Percentiles rank a stretch among this genome's conserved stretches.
Evolutionary conservation across 2,329 filamentous ascomycete genomes (phyloP).

Genomic region (Colletotrichum tofieldiae): DNA sequence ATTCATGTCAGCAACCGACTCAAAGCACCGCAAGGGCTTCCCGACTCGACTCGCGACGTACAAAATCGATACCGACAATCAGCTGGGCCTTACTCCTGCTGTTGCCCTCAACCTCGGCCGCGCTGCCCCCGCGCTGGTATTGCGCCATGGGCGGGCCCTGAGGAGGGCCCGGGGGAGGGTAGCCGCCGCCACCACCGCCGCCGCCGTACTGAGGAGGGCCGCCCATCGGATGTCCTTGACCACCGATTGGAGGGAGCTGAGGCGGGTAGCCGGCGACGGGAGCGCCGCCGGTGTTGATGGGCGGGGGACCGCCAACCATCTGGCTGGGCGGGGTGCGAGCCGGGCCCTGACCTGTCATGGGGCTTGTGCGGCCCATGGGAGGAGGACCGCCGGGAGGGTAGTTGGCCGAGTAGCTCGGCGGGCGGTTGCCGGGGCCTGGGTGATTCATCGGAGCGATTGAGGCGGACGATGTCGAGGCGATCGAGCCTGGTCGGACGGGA

Average conservation of each 20-base stretch:
- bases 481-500: slow-evolving; percentile 55
- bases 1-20: slow-evolving; percentile 26
- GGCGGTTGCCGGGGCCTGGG: slow-evolving; percentile 71
- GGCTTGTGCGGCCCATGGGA: slow-evolving; percentile 69
- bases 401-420: slow-evolving; percentile 75
- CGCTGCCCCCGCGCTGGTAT: slow-evolving; percentile 61
- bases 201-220: slow-evolving; percentile 64
- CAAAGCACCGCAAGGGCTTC: slow-evolving; percentile 2
- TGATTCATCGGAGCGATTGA: slow-evolving; percentile 74
- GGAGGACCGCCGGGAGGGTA: slow-evolving; percentile 64
- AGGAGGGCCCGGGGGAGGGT: slow-evolving; percentile 57
- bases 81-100: slow-evolving; percentile 95
- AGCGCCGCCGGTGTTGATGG: slow-evolving; percentile 73
- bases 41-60: slow-evolving; percentile 61
- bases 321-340: slow-evolving; percentile 71
- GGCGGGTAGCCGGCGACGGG: slow-evolving; percentile 74
- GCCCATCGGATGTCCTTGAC: slow-evolving; percentile 50
- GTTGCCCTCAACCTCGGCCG: slow-evolving; percentile 87
- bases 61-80: slow-evolving; percentile 99
- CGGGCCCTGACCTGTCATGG: slow-evolving; percentile 63
- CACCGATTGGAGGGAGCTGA: slow-evolving; percentile 60
- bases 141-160: slow-evolving; percentile 54
- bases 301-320: slow-evolving; percentile 76
- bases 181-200: slow-evolving; percentile 60
- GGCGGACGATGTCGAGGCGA: slow-evolving; percentile 63